Evolutionary conservation across 208 protist genomes (phyloP).

Genomic region (Leishmania major): DNA sequence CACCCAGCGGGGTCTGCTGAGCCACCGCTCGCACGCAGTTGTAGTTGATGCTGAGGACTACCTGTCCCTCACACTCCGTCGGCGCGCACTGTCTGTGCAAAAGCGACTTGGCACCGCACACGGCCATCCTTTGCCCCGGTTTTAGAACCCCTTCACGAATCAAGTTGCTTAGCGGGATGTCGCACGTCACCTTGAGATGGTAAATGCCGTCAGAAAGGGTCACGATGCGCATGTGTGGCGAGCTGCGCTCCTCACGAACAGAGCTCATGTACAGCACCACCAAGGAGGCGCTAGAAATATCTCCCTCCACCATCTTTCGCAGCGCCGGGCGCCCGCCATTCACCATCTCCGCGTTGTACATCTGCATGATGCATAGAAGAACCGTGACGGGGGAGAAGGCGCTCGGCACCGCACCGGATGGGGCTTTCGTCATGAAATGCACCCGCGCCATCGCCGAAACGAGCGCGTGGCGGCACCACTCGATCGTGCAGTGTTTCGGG

Average conservation of each 20-base stretch:
- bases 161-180: constrained; percentile 75
- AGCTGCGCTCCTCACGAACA: constrained; percentile 45
- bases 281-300: constrained; percentile 61
- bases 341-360: constrained; percentile 85
- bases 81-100: constrained; percentile 45
- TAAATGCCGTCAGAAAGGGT: constrained; percentile 79
- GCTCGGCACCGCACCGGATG: neutral
- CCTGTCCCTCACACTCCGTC: constrained; percentile 52
- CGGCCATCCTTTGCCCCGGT: constrained; percentile 56
- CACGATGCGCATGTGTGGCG: constrained; percentile 63
- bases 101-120: constrained; percentile 70
- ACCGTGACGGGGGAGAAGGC: constrained; percentile 27
- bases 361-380: constrained; percentile 54
- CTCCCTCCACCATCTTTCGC: constrained; percentile 71
- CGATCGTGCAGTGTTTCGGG: constrained; percentile 35
- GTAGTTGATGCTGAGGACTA: constrained; percentile 70
- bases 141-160: constrained; percentile 59
- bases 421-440: constrained; percentile 5
- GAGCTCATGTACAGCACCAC: constrained; percentile 55
- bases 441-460: constrained; percentile 45
- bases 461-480: constrained; percentile 64
- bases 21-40: constrained; percentile 76
- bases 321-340: constrained; percentile 60
- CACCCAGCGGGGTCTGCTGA: constrained; percentile 45
- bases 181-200: constrained; percentile 59